These are phyloP conservation scores for Prunus mongolica DNA, from an alignment of 306 rosid genomes.

Conservation along the genomic window DNA sequence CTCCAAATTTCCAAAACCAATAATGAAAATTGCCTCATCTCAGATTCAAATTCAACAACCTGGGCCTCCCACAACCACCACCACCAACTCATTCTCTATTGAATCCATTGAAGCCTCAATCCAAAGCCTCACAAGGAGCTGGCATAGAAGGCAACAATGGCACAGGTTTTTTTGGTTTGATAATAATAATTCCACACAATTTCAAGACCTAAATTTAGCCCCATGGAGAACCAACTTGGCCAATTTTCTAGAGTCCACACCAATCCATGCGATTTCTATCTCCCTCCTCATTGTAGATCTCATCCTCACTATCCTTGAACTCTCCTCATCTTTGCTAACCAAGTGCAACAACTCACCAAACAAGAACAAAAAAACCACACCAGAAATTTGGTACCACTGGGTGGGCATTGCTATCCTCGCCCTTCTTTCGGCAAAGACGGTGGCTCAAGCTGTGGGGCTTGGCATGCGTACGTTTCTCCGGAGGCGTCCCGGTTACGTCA, in stretches of 20 bases:
- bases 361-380: neutral
- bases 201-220: conserved; percentile 13
- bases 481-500: conserved; percentile 43
- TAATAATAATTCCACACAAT: neutral
- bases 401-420: conserved; percentile 55
- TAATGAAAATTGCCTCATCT: conserved; percentile 28
- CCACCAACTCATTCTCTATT: conserved; percentile 18
- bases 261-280: conserved; percentile 35
- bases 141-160: conserved; percentile 54
- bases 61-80: conserved; percentile 19
- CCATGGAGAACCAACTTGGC: conserved; percentile 53
- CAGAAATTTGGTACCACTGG: conserved; percentile 43
- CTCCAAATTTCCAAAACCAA: neutral
- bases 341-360: conserved; percentile 3
- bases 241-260: conserved; percentile 56
- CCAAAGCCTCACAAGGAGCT: conserved; percentile 43
- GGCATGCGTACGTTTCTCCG: conserved; percentile 36
- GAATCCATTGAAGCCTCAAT: conserved; percentile 37
- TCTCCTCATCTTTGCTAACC: conserved; percentile 45
- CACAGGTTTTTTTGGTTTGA: conserved; percentile 6
- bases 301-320: conserved; percentile 59
- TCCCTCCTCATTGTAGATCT: conserved; percentile 52
- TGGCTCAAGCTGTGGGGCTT: conserved; percentile 40
- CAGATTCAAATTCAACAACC: conserved; percentile 15
- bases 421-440: conserved; percentile 41